Conservation (phyloP, 2,329 filamentous ascomycete genomes). For the Keithomyces neogunnii region DNA sequence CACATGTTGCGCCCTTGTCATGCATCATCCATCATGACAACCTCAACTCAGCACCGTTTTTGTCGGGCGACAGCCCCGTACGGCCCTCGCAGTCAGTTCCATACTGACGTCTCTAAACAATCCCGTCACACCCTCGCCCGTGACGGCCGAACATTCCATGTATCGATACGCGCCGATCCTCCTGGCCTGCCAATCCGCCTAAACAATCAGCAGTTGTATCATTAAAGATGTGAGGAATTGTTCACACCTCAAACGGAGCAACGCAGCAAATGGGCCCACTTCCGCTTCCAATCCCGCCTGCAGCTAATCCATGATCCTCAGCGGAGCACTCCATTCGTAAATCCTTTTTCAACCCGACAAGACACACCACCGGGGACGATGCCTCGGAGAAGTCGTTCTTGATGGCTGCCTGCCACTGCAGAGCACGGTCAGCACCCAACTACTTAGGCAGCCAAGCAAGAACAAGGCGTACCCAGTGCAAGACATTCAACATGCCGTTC, state of each 20-base stretch:
- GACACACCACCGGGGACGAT: conserved; percentile 18
- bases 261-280: conserved; percentile 20
- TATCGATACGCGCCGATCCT: conserved; percentile 22
- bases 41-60: too few relatives aligned
- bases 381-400: neutral
- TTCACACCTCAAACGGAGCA: conserved; percentile 19
- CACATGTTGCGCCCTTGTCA: too few relatives aligned
- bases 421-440: neutral
- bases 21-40: too few relatives aligned
- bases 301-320: conserved; percentile 7
- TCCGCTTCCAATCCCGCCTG: conserved; percentile 1
- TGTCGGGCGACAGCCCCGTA: too few relatives aligned
- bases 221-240: neutral
- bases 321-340: conserved; percentile 10
- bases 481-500: conserved; percentile 22
- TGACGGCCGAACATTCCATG: conserved; percentile 27
- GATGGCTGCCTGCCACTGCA: conserved; percentile 15
- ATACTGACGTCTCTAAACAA: conserved; percentile 18
- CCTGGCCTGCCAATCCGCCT: conserved; percentile 24
- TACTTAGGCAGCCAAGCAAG: neutral
- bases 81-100: neutral
- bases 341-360: conserved; percentile 28
- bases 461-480: conserved; percentile 23
- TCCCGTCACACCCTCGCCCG: conserved; percentile 23
- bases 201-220: neutral